Evolutionary conservation across 495 filamentous ascomycete genomes (phyloP), one percentile per base, ranked within the genome.

Genomic region (Corynascus novoguineensis): DNA sequence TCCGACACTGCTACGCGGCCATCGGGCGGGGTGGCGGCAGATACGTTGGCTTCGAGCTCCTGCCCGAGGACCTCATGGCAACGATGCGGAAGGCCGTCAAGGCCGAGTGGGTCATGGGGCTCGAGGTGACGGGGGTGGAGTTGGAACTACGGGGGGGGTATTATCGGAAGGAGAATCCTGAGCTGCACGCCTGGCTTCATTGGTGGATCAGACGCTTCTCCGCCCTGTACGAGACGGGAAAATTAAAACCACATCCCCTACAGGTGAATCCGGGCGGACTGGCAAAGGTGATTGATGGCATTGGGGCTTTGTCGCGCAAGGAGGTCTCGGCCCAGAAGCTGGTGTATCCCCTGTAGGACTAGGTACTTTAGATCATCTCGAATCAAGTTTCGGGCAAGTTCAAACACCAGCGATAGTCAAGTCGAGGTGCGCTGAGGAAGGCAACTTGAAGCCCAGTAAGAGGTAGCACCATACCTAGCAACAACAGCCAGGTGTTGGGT

Each of bases 11-110:
- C 54, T 73, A 71, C 37, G 58, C 50, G 17, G 67, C 64, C 11
- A 64, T 78, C 14, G 72, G 73, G 1, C 60, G 70, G 1, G 59
- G 55, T 2, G 75, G 75, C 7, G 76, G 76, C n/a, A 63, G 64
- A 8, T 75, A 77, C 12, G 17, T 15, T 6, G 19, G 50, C 1
- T 60, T 74, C 2, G 64, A 64, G 60, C 53, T 50, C 6, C 57
- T 42, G 4, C 35, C 35, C 4, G 35, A 38, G 5, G 35, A 38
- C 17, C 35, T 38, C 10, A 38, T 38, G 10, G 35, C 35, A 9
- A 38, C 35, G 35, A 38, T 38, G 35, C 35, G 11, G 10, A 38
- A 38, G 35, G 17, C 35, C 10, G 35, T 38, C 35, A 38, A 38
- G 35, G 35, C 35, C 35, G 35, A 38, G 10, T 38, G 35, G 35